phyloP scores from a whole-genome alignment of 306 rosid genomes.

The Erythrophleum fordii region DNA sequence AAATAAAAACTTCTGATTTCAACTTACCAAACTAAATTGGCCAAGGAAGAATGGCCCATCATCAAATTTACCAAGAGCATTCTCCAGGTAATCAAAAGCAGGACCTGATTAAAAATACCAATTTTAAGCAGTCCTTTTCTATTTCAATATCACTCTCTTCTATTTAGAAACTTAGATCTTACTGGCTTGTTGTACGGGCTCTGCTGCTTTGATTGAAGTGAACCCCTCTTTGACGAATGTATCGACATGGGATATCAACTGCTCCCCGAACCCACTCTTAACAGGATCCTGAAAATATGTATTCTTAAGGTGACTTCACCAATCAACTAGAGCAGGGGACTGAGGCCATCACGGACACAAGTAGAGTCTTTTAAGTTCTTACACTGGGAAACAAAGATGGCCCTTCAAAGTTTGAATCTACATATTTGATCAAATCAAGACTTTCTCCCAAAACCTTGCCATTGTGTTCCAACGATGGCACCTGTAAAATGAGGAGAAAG shows the following conservation, averaged over 20 bases:
- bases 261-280: slow-evolving; percentile 54
- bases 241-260: slow-evolving; percentile 53
- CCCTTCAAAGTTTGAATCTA: slow-evolving; percentile 56
- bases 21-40: slow-evolving; percentile 58
- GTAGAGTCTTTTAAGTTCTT: slow-evolving; percentile 30
- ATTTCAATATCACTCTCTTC: background rate
- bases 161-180: slow-evolving; percentile 7
- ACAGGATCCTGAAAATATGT: slow-evolving; percentile 57
- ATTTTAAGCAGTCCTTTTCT: background rate
- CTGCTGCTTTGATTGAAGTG: slow-evolving; percentile 50
- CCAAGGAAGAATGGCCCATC: slow-evolving; percentile 71
- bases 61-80: slow-evolving; percentile 51
- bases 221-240: slow-evolving; percentile 33
- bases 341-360: background rate
- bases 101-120: slow-evolving; percentile 37
- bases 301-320: background rate
- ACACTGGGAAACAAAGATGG: slow-evolving; percentile 65
- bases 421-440: slow-evolving; percentile 70
- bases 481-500: background rate
- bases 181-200: slow-evolving; percentile 50
- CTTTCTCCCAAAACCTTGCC: slow-evolving; percentile 81
- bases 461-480: slow-evolving; percentile 76
- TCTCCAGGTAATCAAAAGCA: slow-evolving; percentile 68
- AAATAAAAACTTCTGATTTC: background rate
- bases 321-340: background rate